These are phyloP conservation scores for Condylostoma magnum DNA, from an alignment of 169 alveolate genomes.

Conservation along the genomic window DNA sequence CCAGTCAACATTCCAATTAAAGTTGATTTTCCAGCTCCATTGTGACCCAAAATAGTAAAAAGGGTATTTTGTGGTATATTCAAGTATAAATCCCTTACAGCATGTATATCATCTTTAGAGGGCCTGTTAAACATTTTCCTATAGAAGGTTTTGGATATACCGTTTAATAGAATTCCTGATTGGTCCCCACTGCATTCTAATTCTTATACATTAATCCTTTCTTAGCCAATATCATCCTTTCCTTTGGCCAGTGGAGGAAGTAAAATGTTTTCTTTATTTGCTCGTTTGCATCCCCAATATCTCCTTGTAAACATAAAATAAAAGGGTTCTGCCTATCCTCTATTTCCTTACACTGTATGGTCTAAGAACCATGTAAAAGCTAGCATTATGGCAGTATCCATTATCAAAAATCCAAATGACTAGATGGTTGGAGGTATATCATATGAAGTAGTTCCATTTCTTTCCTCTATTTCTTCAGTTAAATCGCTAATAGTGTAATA, in stretches of 20 bases:
- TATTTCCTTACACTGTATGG: constrained; percentile 42
- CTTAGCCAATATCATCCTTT: too few relatives aligned
- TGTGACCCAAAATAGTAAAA: constrained; percentile 77
- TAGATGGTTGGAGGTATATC: constrained; percentile 34
- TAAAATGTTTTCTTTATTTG: neutral
- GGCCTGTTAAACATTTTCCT: constrained; percentile 46
- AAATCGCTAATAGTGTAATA: constrained; percentile 35
- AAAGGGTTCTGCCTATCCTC: constrained; percentile 44
- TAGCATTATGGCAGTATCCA: constrained; percentile 19
- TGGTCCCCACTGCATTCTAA: too few relatives aligned
- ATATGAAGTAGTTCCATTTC: constrained; percentile 20
- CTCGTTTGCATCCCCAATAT: constrained; percentile 34
- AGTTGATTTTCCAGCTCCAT: constrained; percentile 91
- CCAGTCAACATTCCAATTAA: constrained; percentile 73
- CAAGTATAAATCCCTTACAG: constrained; percentile 63
- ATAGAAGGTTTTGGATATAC: constrained; percentile 48
- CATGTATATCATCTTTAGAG: constrained; percentile 55
- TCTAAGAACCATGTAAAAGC: constrained; percentile 44
- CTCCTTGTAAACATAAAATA: constrained; percentile 37
- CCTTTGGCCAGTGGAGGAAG: too few relatives aligned
- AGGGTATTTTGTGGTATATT: constrained; percentile 73
- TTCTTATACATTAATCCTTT: too few relatives aligned
- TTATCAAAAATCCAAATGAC: constrained; percentile 11
- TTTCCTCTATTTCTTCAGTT: constrained; percentile 29
- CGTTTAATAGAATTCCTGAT: constrained; percentile 52